Evolutionary conservation across 2,329 filamentous ascomycete species (phyloP), one percentile per base, ranked within the genome.

Genomic region (Talaromyces sp.): DNA sequence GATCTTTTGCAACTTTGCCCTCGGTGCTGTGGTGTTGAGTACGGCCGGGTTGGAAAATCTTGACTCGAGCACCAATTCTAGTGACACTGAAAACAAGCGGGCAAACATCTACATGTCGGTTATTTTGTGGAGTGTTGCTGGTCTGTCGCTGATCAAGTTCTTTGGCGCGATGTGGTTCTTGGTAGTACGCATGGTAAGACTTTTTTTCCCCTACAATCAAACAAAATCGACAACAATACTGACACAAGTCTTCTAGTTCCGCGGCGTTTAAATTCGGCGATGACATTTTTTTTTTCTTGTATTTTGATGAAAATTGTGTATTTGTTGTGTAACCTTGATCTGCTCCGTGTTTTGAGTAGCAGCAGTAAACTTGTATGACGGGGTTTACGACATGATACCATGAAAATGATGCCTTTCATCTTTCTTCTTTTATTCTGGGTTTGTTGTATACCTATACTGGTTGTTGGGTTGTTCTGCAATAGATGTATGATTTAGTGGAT

Each of bases 1-100:
- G 95, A 96, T 99, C 84, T 91, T 98, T 70, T 92, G 88, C 72
- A 99, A 99, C 76, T 90, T 99, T 74, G 92, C 87, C 0, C 86
- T 99, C 5, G 87, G 87, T 0, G 94, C 94, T 0, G 83, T 96
- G 1, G 94, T 99, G 7, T 81, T 99, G 67, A 93, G 90, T 72
- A 88, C 91, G 0, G 94, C 90, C 28, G 94, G 95, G 2, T 76
- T 97, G 65, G 88, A 96, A 67, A 83, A 84, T 63, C 83, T 93
- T 57, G 80, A 79, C 34, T 75, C 81, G 1, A 71, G 74, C 16
- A 76, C 1, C 28, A 72, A 73, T 54, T 57, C 80, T 18, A 74
- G 80, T 16, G 69, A 77, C 23, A 76, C 80, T 28, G 79, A 83
- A 59, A 77, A 81, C 68, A 73, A 80, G 57, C 85, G 90, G 12